Evolutionary conservation across 805 yeast species (phyloP).

Genomic region (Schwanniomyces vanrijiae): DNA sequence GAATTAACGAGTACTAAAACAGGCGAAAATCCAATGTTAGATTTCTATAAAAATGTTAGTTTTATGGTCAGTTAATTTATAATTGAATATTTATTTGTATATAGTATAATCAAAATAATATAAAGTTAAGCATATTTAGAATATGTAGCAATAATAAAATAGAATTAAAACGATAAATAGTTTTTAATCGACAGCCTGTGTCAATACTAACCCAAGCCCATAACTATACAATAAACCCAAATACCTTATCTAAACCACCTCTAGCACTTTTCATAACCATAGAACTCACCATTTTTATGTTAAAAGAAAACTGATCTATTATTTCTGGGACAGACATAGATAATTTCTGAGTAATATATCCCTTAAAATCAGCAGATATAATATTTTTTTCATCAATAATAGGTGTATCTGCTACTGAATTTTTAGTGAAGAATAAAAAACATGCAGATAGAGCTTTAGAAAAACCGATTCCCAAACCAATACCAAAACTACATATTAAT

Average conservation of each 20-base stretch:
- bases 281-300: conserved; percentile 11
- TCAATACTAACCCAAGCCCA: neutral
- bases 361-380: neutral
- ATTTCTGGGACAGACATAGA: neutral
- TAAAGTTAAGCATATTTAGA: neutral
- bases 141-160: neutral
- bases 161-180: neutral
- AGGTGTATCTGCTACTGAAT: neutral
- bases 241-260: conserved; percentile 26
- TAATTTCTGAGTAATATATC: neutral
- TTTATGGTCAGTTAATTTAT: conserved; percentile 49
- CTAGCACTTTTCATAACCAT: conserved; percentile 17
- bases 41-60: conserved; percentile 72
- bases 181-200: neutral
- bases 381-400: neutral
- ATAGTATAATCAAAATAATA: neutral
- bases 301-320: neutral
- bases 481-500: conserved; percentile 31
- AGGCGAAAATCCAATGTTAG: conserved; percentile 85
- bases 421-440: neutral
- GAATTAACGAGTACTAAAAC: conserved; percentile 66
- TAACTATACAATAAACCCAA: conserved; percentile 7
- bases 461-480: conserved; percentile 39
- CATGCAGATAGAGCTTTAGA: conserved; percentile 23
- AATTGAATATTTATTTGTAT: neutral